These are phyloP conservation scores for Tubosaeta sp. DNA, from an alignment of 768 basidiomycete species.

Conservation along the genomic window DNA sequence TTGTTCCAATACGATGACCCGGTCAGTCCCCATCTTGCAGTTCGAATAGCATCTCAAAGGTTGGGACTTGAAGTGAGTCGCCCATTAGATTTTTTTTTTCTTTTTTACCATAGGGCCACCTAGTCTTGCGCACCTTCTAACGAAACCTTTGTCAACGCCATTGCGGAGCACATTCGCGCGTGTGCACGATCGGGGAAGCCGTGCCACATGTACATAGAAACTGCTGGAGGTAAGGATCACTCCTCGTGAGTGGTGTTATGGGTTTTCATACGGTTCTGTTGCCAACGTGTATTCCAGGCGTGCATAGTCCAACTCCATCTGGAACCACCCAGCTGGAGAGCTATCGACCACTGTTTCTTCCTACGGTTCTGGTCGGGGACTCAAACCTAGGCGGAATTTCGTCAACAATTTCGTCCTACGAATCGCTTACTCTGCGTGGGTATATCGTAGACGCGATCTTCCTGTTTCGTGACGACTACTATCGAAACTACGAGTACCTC, in stretches of 20 bases:
- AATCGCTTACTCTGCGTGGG: conserved; percentile 85
- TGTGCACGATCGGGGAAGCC: conserved; percentile 38
- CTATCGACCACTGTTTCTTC: conserved; percentile 84
- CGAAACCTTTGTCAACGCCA: conserved; percentile 56
- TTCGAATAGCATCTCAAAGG: conserved; percentile 39
- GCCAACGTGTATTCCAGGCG: conserved; percentile 47
- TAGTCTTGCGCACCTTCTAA: conserved; percentile 51
- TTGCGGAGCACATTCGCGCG: conserved; percentile 57
- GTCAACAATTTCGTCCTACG: conserved; percentile 87
- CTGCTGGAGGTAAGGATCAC: conserved; percentile 82
- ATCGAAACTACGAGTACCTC: conserved; percentile 84
- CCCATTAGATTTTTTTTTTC: not conserved
- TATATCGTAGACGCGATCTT: conserved; percentile 83
- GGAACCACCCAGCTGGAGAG: conserved; percentile 81
- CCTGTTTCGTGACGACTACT: conserved; percentile 82
- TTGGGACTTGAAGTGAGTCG: conserved; percentile 28
- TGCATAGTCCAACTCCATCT: conserved; percentile 85
- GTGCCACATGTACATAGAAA: conserved; percentile 81
- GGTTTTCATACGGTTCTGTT: not conserved
- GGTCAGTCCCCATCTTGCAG: conserved; percentile 92
- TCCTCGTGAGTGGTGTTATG: conserved; percentile 7
- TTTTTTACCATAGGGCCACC: conserved; percentile 2
- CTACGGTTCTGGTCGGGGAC: conserved; percentile 84
- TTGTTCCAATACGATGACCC: conserved; percentile 84
- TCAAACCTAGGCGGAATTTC: conserved; percentile 92